Base-by-base conservation (phyloP, 2,329 filamentous ascomycete genomes). In the Penicillium expansum region DNA sequence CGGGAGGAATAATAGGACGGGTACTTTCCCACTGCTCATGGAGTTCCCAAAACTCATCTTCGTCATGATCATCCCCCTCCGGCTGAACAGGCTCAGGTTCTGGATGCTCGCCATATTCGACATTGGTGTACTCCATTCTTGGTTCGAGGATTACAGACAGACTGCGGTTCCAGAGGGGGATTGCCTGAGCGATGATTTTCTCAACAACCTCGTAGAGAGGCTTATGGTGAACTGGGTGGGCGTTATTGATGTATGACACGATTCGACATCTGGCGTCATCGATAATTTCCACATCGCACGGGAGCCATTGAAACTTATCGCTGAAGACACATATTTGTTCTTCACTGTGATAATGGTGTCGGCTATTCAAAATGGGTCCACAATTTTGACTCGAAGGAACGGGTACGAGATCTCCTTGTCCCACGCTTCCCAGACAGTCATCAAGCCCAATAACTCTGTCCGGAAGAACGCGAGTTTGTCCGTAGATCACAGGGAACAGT, bases 151-250 rank as follows among this genome's bases (percentile, higher is more conserved):
- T 7, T 65, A 48, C 4, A 30, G 14, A 38, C 30, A 73, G 52
- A 4, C 55, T 67, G 32, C 68, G 56, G 45, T 83, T 75, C 80
- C 79, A 83, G 0, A 79, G 72, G 0, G 80, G 78, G 0, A 84
- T 66, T 0, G 76, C 62, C 20, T 68, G 68, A 16, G 70, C 18
- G 29, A 79, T 65, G 7, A 79, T 55, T 10, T 68, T 60, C 54
- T 77, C 74, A 18, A 79, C 67, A 10, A 70, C 60, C 3, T 47
- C 38, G 52, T 79, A 80, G 2, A 79, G 61, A 1, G 62, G 47
- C 1, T 41, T 41, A 52, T 77, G 64, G 4, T 69, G 56, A 2
- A 54, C 32, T 0, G 77, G 77, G 52, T 78, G 75, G 1, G 78
- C 52, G 33, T 52, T 52, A 9, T 42, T 52, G 39, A 52, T 52